Evolutionary conservation across 1,284 basidiomycete species (phyloP).

Genomic region (Ceratobasidium sp.): DNA sequence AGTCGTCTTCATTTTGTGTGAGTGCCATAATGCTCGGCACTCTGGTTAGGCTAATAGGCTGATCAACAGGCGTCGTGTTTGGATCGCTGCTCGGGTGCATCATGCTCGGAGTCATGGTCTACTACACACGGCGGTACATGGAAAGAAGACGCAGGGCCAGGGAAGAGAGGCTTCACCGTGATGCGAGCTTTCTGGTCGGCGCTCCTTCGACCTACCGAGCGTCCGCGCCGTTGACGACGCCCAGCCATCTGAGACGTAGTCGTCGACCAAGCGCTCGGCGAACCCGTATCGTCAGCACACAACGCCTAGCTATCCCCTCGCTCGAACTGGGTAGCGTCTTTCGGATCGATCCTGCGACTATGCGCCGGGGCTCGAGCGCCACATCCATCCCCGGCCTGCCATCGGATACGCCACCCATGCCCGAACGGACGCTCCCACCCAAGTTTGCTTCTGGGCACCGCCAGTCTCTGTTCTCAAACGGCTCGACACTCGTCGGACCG

Average conservation of each 20-base stretch:
- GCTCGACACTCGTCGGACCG: conserved; percentile 9
- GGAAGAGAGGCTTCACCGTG: conserved; percentile 2
- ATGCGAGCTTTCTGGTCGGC: conserved; percentile 24
- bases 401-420: background rate
- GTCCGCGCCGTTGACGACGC: background rate
- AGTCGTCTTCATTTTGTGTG: conserved; percentile 25
- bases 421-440: background rate
- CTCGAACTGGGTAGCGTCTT: conserved; percentile 34
- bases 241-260: background rate
- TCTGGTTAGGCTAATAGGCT: background rate
- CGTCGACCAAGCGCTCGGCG: background rate
- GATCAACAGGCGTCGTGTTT: conserved; percentile 21
- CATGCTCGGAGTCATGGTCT: background rate
- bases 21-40: background rate
- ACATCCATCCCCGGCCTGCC: background rate
- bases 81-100: conserved; percentile 17
- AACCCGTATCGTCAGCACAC: background rate
- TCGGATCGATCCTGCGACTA: background rate
- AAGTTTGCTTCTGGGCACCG: background rate
- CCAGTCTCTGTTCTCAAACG: conserved; percentile 15
- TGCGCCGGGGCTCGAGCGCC: background rate
- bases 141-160: background rate
- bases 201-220: conserved; percentile 9
- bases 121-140: conserved; percentile 1
- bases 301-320: conserved; percentile 26